Base-by-base conservation (phyloP, 306 rosid genomes). In the Corylus avellana region DNA sequence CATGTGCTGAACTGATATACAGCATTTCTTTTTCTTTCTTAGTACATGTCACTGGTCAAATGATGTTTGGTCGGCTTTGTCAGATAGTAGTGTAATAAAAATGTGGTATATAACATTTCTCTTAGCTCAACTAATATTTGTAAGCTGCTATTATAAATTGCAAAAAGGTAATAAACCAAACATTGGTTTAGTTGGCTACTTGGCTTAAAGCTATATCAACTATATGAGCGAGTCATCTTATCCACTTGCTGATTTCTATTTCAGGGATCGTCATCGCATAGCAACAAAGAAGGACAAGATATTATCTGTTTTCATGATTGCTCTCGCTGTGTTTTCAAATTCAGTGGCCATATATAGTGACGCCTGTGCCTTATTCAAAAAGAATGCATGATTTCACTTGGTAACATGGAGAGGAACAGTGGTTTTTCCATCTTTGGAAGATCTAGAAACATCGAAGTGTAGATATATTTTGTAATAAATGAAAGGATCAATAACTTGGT, bases 291-390 rank as follows among this genome's bases (percentile, higher is more conserved):
- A 78, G 77, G 83, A 83, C 74, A 78, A 68, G 74, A 57, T 70
- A 46, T 18, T 69, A 8, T 78, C 83, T 7, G 72, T 74, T 74
- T 56, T 78, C 83, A 83, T 83, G 86, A 78, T 83, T 78, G 73
- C 27, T 49, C 80, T 83, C 7, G 86, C 86, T 10, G 83, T 83
- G 77, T 78, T 83, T 35, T 76, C 92, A 32, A 91, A 91, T 70
- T 25, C 69, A 70, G 83, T 89, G 75, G 95, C 91, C 20, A 82
- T 91, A 76, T 91, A 87, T 83, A 89, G 90, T 67, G 83, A 91
- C 35, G 85, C 79, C 22, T 62, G 62, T 20, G 62, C 90, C 73
- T 50, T 87, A 75, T 79, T 85, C 25, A 72, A 61, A 69, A 79
- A 80, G 70, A 70, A 58, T 8, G 62, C 70, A 16, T 84, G 87